Evolutionary conservation across 1,284 basidiomycete species (phyloP).

Genomic region (Pascua sp.): DNA sequence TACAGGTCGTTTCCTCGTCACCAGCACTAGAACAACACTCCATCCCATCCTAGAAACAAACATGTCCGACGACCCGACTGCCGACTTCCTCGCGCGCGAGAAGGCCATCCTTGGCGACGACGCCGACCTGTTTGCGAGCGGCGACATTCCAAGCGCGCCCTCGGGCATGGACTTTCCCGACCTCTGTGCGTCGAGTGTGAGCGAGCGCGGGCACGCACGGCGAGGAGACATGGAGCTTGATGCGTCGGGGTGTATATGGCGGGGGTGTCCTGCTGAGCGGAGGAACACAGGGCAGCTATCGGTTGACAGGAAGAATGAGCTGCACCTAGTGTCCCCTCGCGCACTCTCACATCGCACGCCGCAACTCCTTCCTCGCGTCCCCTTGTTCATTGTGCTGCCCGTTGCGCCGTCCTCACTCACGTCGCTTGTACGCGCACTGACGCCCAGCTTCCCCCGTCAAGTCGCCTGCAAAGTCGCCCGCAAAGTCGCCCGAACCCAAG

Average conservation of each 20-base stretch:
- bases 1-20: background rate
- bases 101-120: conserved; percentile 49
- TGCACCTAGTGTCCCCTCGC: no score
- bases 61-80: conserved; percentile 50
- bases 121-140: conserved; percentile 46
- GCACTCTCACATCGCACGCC: no score
- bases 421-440: conserved; percentile 1
- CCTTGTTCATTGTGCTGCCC: no score
- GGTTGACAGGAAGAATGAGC: no score
- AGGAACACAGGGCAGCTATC: no score
- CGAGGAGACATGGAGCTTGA: background rate
- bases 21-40: background rate
- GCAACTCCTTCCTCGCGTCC: no score
- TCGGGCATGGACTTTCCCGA: conserved; percentile 44
- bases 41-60: conserved; percentile 7
- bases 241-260: background rate
- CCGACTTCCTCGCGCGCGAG: conserved; percentile 50
- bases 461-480: conserved; percentile 6
- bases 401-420: background rate
- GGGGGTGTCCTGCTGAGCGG: no score
- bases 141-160: conserved; percentile 33
- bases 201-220: background rate
- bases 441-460: conserved; percentile 1
- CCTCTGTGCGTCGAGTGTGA: conserved; percentile 22
- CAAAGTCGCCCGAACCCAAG: conserved; percentile 3